These are phyloP conservation scores for Breviolum minutum DNA, from an alignment of 73 alveolate species.

Conservation along the genomic window DNA sequence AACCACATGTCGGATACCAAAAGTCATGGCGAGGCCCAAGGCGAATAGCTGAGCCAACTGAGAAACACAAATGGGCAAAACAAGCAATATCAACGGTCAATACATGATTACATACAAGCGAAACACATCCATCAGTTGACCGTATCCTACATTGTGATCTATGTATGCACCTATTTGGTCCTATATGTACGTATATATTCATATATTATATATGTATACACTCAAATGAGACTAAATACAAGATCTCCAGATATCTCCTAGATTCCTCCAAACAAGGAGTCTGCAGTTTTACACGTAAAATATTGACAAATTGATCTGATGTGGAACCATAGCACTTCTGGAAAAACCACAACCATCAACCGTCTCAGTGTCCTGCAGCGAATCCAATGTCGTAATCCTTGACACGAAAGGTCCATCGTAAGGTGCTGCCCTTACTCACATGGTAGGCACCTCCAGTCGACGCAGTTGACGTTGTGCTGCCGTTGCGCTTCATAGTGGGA, in stretches of 20 bases:
- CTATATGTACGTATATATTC: no score
- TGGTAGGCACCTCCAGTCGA: conserved; percentile 49
- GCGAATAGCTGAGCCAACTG: neutral
- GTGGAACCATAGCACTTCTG: no score
- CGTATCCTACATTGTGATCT: no score
- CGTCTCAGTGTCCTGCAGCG: conserved; percentile 5
- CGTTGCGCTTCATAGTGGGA: neutral
- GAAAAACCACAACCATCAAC: neutral
- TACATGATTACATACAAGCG: no score
- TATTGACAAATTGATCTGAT: no score
- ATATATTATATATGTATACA: no score
- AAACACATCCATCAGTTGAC: neutral
- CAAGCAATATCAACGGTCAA: neutral
- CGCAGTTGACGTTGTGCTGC: neutral
- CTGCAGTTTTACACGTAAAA: no score
- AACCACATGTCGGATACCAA: conserved; percentile 42
- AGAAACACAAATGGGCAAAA: neutral
- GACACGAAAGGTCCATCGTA: conserved; percentile 89
- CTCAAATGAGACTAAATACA: no score
- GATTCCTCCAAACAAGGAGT: no score
- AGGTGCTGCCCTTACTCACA: conserved; percentile 78
- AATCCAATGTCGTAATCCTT: conserved; percentile 89
- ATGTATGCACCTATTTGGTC: no score
- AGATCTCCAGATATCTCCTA: no score
- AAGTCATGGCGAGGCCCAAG: conserved; percentile 18